These are phyloP conservation scores for Cyanidium caldarium DNA, from an alignment of 23 red algal species.

Conservation along the genomic window DNA sequence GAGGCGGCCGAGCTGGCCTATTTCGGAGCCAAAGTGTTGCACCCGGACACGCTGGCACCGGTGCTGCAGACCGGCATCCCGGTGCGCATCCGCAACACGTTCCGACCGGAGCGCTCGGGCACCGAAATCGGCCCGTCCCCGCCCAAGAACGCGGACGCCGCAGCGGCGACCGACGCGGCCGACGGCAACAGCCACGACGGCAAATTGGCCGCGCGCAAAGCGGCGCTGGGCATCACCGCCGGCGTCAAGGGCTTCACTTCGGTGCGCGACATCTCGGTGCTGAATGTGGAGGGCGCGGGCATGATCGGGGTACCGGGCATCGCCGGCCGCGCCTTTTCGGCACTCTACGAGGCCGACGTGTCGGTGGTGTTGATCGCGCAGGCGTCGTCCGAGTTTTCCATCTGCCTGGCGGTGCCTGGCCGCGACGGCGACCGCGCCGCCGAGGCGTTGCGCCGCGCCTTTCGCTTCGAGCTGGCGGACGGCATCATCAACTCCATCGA, in stretches of 20 bases:
- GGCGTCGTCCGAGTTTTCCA: constrained; percentile 86
- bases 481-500: constrained; percentile 56
- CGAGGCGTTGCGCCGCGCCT: constrained; percentile 38
- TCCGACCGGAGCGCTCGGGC: constrained; percentile 26
- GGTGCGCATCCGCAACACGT: constrained; percentile 62
- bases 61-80: constrained; percentile 48
- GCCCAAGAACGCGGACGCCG: not conserved
- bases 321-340: constrained; percentile 52
- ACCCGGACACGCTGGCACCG: constrained; percentile 89
- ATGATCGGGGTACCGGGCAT: constrained; percentile 99
- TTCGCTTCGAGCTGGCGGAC: constrained; percentile 72
- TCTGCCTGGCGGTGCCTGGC: constrained; percentile 71
- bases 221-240: constrained; percentile 17
- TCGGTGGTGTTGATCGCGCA: constrained; percentile 86
- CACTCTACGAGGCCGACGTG: constrained; percentile 43
- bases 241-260: constrained; percentile 94
- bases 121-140: constrained; percentile 26
- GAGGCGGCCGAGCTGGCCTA: constrained; percentile 95
- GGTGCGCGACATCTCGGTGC: constrained; percentile 64
- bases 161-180: not conserved
- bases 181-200: not conserved
- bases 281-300: constrained; percentile 91
- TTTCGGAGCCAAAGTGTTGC: constrained; percentile 91
- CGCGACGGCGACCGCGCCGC: constrained; percentile 32
- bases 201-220: constrained; percentile 1